Base-by-base conservation (phyloP, 192 early-diverging fungal genomes). In the Coemansia reversa region DNA sequence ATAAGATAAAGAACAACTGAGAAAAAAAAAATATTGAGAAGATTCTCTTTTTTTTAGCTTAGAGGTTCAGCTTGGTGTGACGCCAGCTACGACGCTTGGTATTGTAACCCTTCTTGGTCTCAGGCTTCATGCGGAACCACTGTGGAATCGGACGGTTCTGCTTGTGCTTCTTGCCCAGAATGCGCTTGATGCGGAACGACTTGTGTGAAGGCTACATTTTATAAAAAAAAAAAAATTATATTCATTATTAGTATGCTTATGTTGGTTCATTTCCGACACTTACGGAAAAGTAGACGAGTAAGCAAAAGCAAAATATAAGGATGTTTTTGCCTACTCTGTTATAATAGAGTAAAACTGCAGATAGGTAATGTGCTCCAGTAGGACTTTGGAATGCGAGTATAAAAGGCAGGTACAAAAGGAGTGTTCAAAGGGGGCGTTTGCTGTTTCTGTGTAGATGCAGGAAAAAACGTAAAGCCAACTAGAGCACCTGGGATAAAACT, bases 71-170 rank as follows among this genome's bases (percentile, higher is more conserved):
- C 92, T 99, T 98, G 83, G 93, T 98, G 77, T 92, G 92, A 86
- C 97, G 92, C 97, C 97, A 99, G 92, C 98, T 89, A 63, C 95
- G 91, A 65, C 97, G 89, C 94, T 99, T 99, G 70, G 93, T 87
- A 88, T 96, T 99, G 91, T 96, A 99, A 69, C 93, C 83, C 87
- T 95, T 95, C 80, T 86, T 96, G 88, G 89, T 92, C 69, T 93
- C 94, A 60, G 94, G 90, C 81, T 93, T 89, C 83, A 96, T 85
- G 74, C 94, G 92, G 88, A 95, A 93, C 96, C 96, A 99, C 81
- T 91, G 87, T 63, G 97, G 97, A 70, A 98, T 85, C 69, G 95
- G 94, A 68, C 97, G 92, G 91, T 98, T 96, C 86, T 99, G 97
- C 89, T 93, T 94, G 83, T 87, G 78, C 88, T 94, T 94, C 93